Conservation (phyloP, 2,329 filamentous ascomycete species). For the Talaromyces sp. region DNA sequence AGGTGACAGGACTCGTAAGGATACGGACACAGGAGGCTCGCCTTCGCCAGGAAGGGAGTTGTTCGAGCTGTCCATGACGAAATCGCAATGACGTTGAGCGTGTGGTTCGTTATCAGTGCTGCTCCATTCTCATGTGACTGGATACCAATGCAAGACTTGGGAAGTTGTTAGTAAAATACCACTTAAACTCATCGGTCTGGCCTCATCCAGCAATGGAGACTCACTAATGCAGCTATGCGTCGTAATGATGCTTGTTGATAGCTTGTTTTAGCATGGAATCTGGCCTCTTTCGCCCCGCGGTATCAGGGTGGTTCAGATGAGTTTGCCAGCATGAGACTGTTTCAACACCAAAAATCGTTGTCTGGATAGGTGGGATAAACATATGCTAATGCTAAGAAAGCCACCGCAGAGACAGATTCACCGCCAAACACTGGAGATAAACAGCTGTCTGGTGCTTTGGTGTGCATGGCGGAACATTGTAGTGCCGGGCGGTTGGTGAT, state of each 20-base stretch:
- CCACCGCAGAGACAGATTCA: not conserved
- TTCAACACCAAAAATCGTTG: not conserved
- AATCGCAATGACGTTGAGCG: not conserved
- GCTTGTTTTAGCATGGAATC: not conserved
- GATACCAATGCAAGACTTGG: not conserved
- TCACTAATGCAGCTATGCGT: not conserved
- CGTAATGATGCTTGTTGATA: not conserved
- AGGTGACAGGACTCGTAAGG: conserved; percentile 36
- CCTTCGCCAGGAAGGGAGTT: not conserved
- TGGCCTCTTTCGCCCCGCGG: not conserved
- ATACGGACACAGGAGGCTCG: not conserved
- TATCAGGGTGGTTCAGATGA: not conserved
- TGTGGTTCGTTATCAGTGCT: not conserved
- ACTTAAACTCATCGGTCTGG: not conserved
- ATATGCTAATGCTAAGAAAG: not conserved
- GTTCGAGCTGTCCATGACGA: not conserved
- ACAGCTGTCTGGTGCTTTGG: not conserved
- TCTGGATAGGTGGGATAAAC: not conserved
- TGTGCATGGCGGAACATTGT: not conserved
- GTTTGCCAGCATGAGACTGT: not conserved
- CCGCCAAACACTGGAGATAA: not conserved
- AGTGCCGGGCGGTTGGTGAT: not conserved
- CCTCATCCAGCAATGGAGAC: not conserved
- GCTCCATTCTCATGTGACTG: not conserved
- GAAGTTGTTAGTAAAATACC: not conserved